Conservation (phyloP, 768 basidiomycete genomes). For the Hericium alpestre region DNA sequence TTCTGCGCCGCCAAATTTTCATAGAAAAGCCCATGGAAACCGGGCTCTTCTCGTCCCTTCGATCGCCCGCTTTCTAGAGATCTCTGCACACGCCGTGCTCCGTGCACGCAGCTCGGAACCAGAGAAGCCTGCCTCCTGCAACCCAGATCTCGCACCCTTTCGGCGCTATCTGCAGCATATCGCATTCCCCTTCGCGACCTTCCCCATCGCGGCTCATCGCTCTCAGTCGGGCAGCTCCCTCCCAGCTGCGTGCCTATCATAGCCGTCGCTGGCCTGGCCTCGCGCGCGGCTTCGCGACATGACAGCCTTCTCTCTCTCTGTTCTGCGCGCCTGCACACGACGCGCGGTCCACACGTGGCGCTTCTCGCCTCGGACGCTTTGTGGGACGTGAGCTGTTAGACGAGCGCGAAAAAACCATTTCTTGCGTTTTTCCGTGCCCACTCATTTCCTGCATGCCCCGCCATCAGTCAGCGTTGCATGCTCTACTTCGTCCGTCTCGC, state of each 20-base stretch:
- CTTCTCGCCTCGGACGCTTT: neutral
- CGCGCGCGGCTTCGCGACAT: no score
- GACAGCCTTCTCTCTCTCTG: no score
- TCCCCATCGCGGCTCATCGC: neutral
- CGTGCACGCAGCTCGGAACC: neutral
- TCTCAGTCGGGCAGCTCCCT: no score
- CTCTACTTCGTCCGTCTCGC: no score
- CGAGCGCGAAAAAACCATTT: no score
- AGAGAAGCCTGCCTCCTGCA: neutral
- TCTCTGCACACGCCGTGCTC: slow-evolving; percentile 1
- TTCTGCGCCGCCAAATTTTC: no score
- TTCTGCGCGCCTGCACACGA: no score
- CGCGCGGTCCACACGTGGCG: neutral
- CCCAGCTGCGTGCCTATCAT: neutral
- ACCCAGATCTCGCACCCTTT: neutral
- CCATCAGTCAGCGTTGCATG: no score
- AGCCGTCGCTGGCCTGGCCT: neutral
- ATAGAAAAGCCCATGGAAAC: slow-evolving; percentile 6
- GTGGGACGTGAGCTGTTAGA: no score
- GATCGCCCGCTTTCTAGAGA: slow-evolving; percentile 7
- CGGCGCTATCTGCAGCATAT: neutral
- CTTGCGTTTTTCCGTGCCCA: no score
- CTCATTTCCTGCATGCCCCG: no score
- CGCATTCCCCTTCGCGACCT: neutral
- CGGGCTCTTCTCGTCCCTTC: neutral